These are phyloP conservation scores for Durotheca rogersii DNA, from an alignment of 495 filamentous ascomycete genomes.

Conservation along the genomic window DNA sequence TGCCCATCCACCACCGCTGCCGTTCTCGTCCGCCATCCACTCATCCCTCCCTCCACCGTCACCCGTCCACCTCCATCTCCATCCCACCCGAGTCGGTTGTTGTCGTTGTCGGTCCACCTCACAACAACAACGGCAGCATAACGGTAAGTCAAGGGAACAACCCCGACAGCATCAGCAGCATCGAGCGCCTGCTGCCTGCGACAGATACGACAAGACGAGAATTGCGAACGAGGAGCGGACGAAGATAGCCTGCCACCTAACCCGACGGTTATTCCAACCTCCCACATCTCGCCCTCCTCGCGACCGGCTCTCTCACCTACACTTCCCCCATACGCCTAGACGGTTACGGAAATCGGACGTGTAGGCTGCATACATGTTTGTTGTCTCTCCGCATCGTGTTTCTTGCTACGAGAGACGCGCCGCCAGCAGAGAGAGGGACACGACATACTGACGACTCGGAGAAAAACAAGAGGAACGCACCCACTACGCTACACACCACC, in stretches of 20 bases:
- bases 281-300: not conserved
- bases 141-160: slow-evolving; percentile 29
- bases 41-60: too few relatives aligned
- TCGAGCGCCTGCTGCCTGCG: slow-evolving; percentile 9
- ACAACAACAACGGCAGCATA: too few relatives aligned
- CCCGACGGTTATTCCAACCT: not conserved
- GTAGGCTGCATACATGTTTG: slow-evolving; percentile 14
- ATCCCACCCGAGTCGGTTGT: too few relatives aligned
- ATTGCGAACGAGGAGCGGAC: too few relatives aligned
- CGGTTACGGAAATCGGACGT: slow-evolving; percentile 22
- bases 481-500: not conserved
- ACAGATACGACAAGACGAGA: slow-evolving; percentile 8
- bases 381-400: not conserved
- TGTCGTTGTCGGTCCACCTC: slow-evolving; percentile 9
- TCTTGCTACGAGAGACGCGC: slow-evolving; percentile 9
- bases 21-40: too few relatives aligned
- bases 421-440: slow-evolving; percentile 13
- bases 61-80: too few relatives aligned
- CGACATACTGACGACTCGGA: slow-evolving; percentile 5
- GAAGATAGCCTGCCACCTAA: too few relatives aligned
- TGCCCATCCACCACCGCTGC: too few relatives aligned
- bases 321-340: too few relatives aligned
- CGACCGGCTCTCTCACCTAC: not conserved
- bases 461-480: slow-evolving; percentile 9
- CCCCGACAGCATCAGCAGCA: slow-evolving; percentile 18